phyloP scores from a whole-genome alignment of 2,329 filamentous ascomycete genomes.

The Beauveria varroae region DNA sequence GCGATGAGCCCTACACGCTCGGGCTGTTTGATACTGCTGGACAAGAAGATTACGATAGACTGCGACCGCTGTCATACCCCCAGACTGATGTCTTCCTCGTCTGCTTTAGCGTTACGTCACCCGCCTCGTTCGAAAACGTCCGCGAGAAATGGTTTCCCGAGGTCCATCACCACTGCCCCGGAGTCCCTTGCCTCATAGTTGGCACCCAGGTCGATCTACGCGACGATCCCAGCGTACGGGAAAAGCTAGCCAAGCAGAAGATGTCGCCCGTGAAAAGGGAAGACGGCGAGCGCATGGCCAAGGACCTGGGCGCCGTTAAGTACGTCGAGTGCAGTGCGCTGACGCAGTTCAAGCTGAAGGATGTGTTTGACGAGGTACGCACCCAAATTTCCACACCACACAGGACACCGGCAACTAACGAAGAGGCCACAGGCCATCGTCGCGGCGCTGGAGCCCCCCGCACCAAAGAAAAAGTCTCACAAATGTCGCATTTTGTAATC shows the following conservation, averaged over 20 bases:
- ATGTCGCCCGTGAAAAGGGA: conserved; percentile 89
- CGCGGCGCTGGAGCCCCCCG: conserved; percentile 82
- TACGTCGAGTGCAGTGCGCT: conserved; percentile 98
- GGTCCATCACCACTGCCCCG: conserved; percentile 96
- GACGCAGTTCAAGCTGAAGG: conserved; percentile 97
- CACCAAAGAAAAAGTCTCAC: conserved; percentile 67
- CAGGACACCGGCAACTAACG: background rate
- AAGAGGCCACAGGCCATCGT: conserved; percentile 72
- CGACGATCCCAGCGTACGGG: conserved; percentile 77
- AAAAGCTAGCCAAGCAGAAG: conserved; percentile 92
- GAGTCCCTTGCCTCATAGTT: conserved; percentile 94
- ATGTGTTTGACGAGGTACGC: conserved; percentile 94
- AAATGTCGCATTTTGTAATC: conserved; percentile 62
- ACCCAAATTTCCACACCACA: background rate
- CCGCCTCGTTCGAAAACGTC: conserved; percentile 97
- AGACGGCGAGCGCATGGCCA: conserved; percentile 93
- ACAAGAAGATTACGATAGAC: conserved; percentile 98
- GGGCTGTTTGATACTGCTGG: conserved; percentile 97
- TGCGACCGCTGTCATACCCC: conserved; percentile 92
- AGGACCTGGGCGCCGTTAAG: conserved; percentile 94
- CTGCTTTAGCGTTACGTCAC: conserved; percentile 96
- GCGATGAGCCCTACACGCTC: conserved; percentile 95
- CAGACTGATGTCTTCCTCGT: conserved; percentile 99
- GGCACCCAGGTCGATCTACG: conserved; percentile 95
- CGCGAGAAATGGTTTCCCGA: conserved; percentile 99